Base-by-base conservation (phyloP, 2,329 filamentous ascomycete species). In the Lasiodiplodia gonubiensis region DNA sequence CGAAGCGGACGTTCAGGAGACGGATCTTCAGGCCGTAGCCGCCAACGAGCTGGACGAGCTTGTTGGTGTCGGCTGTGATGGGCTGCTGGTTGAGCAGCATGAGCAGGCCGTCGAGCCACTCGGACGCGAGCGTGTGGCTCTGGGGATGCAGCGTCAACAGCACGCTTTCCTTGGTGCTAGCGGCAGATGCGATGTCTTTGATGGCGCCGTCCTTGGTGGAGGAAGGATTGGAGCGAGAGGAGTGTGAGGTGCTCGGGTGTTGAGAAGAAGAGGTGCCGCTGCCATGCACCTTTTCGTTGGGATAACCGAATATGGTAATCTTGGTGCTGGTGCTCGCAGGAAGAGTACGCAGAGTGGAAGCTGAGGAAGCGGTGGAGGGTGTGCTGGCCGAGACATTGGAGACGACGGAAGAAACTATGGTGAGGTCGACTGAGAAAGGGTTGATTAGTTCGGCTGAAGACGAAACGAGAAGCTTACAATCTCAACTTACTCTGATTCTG, bases 51-150 rank as follows among this genome's bases (percentile, higher is more conserved):
- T 90, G 89, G 65, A 97, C 90, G 69, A 98, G 82, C 79, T 95
- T 96, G 76, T 91, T 94, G 42, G 95, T 98, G 80, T 98, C 94
- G 2, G 93, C 88, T n/a, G 95, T 99, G 76, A 99, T 97, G 23
- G 95, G 95, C 68, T 94, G 89, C 79, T 99, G 95, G 75, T 96
- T 93, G 27, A 99, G 85, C 66, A 99, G 84, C 93, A 99, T 97
- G 67, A 98, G 85, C 70, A 99, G 82, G 0, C 95, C 95, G 77
- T 99, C 95, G 5, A 99, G 85, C 95, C 95, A 99, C 80, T 99
- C 95, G 0, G 93, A 96, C 11, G 95, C 95, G 57, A 95, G 82
- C 70, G 89, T 92, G 76, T 95, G 91, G 68, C 89, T 92, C 68
- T 89, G 83, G 6, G 94, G 94, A 77, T 93, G 89, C 64, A 99